These are phyloP conservation scores for Oryza meyeriana DNA, from an alignment of 176 grass and related monocot species.

Conservation along the genomic window DNA sequence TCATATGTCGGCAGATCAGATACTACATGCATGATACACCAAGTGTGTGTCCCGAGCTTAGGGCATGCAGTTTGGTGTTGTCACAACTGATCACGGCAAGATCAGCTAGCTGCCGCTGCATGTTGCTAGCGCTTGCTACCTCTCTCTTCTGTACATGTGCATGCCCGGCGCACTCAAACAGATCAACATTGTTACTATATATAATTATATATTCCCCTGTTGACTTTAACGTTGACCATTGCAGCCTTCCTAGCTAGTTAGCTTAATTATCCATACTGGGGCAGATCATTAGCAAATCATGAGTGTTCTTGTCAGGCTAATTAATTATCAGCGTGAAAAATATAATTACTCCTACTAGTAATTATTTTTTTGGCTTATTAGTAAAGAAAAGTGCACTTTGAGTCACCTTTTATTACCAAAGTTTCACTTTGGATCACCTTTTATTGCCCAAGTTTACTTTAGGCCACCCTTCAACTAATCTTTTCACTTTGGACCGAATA, in stretches of 20 bases:
- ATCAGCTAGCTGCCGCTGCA: neutral
- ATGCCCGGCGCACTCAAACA: neutral
- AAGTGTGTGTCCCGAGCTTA: neutral
- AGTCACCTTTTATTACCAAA: too few relatives aligned
- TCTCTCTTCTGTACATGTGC: neutral
- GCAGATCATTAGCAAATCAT: neutral
- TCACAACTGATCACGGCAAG: neutral
- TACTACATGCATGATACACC: neutral
- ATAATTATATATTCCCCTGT: too few relatives aligned
- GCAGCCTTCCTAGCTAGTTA: neutral
- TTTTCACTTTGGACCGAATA: too few relatives aligned
- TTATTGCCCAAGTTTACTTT: too few relatives aligned
- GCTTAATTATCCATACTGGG: neutral
- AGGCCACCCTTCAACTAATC: too few relatives aligned
- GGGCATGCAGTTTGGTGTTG: conserved; percentile 3
- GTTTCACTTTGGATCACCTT: too few relatives aligned
- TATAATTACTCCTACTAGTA: too few relatives aligned
- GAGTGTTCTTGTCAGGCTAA: neutral
- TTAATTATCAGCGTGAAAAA: too few relatives aligned
- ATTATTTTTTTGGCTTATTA: too few relatives aligned
- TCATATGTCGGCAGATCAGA: conserved; percentile 31
- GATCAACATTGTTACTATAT: neutral
- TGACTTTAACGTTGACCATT: neutral
- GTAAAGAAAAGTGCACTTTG: too few relatives aligned
- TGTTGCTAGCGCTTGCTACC: neutral